phyloP scores from a whole-genome alignment of 2,329 filamentous ascomycete genomes.

The Cercospora beticola region DNA sequence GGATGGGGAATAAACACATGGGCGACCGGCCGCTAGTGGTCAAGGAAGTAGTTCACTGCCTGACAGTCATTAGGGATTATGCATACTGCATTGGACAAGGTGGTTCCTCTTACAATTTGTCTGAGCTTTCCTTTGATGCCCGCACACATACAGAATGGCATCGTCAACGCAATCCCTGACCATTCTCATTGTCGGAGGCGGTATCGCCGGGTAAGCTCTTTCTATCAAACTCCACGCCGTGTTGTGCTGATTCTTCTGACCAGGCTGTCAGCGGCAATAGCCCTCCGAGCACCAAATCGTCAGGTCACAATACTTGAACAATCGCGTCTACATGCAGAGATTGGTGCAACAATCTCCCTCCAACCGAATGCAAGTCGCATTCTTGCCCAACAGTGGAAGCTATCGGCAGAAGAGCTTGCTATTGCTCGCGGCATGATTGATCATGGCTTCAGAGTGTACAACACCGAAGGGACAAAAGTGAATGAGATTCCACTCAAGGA shows the following conservation, averaged over 20 bases:
- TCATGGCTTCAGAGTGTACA: conserved; percentile 41
- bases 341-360: conserved; percentile 45
- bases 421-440: conserved; percentile 40
- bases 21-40: not conserved
- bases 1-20: not conserved
- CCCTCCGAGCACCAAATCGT: conserved; percentile 37
- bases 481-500: conserved; percentile 36
- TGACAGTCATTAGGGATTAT: not conserved
- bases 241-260: conserved; percentile 3
- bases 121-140: conserved; percentile 15
- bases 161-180: conserved; percentile 33
- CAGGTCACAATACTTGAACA: conserved; percentile 40
- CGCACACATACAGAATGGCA: conserved; percentile 22
- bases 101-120: conserved; percentile 5
- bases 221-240: not conserved
- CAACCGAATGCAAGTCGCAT: conserved; percentile 46
- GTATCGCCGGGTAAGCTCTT: conserved; percentile 10
- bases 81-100: conserved; percentile 1
- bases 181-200: conserved; percentile 38
- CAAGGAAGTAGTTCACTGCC: not conserved
- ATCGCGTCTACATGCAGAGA: conserved; percentile 37
- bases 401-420: conserved; percentile 32
- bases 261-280: conserved; percentile 38
- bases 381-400: conserved; percentile 34
- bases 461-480: conserved; percentile 36